Evolutionary conservation across 2,329 filamentous ascomycete genomes (phyloP), one percentile per base, ranked within the genome.

Genomic region (Trichophyton rubrum): DNA sequence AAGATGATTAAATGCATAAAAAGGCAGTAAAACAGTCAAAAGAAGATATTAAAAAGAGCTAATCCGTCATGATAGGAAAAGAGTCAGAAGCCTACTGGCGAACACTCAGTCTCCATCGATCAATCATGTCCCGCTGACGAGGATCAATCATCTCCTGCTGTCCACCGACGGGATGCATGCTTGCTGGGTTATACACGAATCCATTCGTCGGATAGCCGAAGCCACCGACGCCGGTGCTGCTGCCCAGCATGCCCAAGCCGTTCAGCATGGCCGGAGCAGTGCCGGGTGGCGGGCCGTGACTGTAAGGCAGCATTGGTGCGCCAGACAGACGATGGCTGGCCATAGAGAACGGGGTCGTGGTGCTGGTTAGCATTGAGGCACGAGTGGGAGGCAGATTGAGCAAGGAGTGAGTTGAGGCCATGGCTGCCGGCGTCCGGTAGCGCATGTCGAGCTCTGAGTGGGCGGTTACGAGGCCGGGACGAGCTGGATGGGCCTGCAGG

Each of bases 41-140:
- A 43, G 40, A 43, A 20, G 40, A n/a, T n/a, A n/a, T n/a, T n/a
- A n/a, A n/a, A n/a, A n/a, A n/a, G n/a, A n/a, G n/a, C n/a, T n/a
- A n/a, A n/a, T n/a, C n/a, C n/a, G n/a, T 38, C 33, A 13, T 38
- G 33, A 3, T 3, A 11, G 33, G 33, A 38, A 13, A 30, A 33
- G 11, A 17, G 22, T 15, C 13, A 47, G 43, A 20, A 9, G 20
- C 2, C 22, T 60, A 64, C 61, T 61, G 58, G 33, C 60, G 60
- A 59, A 75, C 70, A 60, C 74, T 74, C 64, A 80, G 75, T 67
- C 82, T 77, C 82, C 82, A 85, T 38, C 77, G 79, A 72, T 85
- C 81, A 70, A 85, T 83, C 62, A 80, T 73, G 62, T 79, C 81
- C 59, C 80, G 73, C 67, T 82, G 80, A 59, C 73, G 73, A 3